These are phyloP conservation scores for Scytalidium sp. DNA, from an alignment of 2,329 filamentous ascomycete species.

Conservation along the genomic window DNA sequence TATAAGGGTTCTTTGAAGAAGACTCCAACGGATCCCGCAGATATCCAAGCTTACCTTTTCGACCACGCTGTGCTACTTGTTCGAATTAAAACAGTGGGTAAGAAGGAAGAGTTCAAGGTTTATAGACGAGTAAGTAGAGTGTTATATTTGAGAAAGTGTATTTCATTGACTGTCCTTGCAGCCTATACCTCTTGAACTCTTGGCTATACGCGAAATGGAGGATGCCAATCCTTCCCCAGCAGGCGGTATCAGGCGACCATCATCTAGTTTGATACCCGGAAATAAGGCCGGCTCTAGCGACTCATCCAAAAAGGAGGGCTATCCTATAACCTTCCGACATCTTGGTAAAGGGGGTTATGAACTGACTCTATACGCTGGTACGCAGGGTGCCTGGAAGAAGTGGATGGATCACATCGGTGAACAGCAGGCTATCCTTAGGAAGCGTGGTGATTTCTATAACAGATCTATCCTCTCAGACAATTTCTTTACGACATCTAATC, in stretches of 20 bases:
- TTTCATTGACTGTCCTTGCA: conserved; percentile 31
- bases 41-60: conserved; percentile 93
- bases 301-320: conserved; percentile 70
- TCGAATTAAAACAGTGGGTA: conserved; percentile 86
- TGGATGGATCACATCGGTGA: conserved; percentile 95
- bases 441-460: conserved; percentile 90
- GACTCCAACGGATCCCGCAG: conserved; percentile 78
- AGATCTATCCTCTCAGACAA: conserved; percentile 57
- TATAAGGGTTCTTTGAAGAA: conserved; percentile 97
- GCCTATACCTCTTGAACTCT: conserved; percentile 89
- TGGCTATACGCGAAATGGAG: conserved; percentile 96
- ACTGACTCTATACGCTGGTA: conserved; percentile 81
- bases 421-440: conserved; percentile 82
- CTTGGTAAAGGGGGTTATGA: conserved; percentile 95
- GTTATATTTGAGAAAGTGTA: background rate
- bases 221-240: conserved; percentile 78
- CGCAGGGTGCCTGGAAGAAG: conserved; percentile 83
- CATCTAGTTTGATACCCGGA: conserved; percentile 74
- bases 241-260: conserved; percentile 80
- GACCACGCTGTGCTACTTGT: conserved; percentile 94
- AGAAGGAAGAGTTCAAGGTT: conserved; percentile 90
- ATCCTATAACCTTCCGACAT: conserved; percentile 94
- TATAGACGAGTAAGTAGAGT: conserved; percentile 64
- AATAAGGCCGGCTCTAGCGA: conserved; percentile 48
- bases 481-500: conserved; percentile 66